Evolutionary conservation across 345 rosid genomes (phyloP).

Genomic region (Sisymbrium irio): DNA sequence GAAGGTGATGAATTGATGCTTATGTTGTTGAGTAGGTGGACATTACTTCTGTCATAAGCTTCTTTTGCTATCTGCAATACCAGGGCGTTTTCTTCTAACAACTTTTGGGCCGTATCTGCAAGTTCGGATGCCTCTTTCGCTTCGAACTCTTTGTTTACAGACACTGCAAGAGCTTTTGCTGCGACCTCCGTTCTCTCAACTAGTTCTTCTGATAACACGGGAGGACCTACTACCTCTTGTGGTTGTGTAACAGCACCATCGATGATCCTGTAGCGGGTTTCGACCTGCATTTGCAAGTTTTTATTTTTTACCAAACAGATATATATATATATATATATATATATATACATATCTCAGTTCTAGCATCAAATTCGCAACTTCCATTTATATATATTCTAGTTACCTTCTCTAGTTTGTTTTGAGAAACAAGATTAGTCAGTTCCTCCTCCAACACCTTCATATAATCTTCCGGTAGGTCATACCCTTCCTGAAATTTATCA

Average conservation of each 20-base stretch:
- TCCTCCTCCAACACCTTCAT: slow-evolving; percentile 47
- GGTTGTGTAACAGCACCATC: background rate
- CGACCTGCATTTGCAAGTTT: slow-evolving; percentile 42
- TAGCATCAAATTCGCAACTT: background rate
- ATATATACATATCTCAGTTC: background rate
- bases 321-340: background rate
- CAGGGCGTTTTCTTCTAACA: slow-evolving; percentile 21
- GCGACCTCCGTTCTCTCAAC: slow-evolving; percentile 34
- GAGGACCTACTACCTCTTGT: slow-evolving; percentile 8
- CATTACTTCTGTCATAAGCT: background rate
- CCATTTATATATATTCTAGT: background rate
- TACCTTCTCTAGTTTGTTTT: slow-evolving; percentile 64
- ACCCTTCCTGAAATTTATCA: slow-evolving; percentile 49
- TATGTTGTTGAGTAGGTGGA: background rate
- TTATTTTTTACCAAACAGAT: background rate
- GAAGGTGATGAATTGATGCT: background rate
- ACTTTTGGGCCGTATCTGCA: slow-evolving; percentile 34
- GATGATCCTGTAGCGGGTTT: slow-evolving; percentile 49
- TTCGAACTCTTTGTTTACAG: slow-evolving; percentile 45
- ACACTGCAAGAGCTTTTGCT: slow-evolving; percentile 40
- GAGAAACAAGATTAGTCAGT: slow-evolving; percentile 51
- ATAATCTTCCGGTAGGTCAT: slow-evolving; percentile 43
- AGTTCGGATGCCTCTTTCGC: slow-evolving; percentile 39
- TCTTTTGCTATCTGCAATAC: background rate
- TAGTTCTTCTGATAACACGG: background rate